phyloP scores from a whole-genome alignment of 2,329 filamentous ascomycete species.

The Colletotrichum falcatum region DNA sequence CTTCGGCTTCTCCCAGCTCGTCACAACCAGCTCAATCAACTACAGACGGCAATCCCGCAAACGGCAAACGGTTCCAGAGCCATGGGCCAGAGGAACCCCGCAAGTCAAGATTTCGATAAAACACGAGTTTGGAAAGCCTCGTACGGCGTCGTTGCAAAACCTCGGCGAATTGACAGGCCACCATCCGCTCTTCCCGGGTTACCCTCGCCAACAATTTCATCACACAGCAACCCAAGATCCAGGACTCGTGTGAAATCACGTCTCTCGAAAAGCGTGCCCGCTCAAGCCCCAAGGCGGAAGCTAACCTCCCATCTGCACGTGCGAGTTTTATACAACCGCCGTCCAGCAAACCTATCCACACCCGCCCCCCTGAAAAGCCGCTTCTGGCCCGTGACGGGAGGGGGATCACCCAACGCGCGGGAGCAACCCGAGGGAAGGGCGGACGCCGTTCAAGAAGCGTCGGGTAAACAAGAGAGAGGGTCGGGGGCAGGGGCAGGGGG shows the following conservation, averaged over 20 bases:
- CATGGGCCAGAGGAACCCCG: background rate
- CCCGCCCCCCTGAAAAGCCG: background rate
- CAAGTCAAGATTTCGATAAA: background rate
- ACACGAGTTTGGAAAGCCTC: background rate
- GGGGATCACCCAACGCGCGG: no score
- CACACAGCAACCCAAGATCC: background rate
- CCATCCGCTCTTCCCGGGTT: background rate
- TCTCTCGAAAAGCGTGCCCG: background rate
- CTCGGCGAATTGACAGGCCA: background rate
- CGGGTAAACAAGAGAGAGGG: background rate
- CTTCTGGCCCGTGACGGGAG: background rate
- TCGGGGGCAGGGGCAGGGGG: background rate
- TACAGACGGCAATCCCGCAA: no score
- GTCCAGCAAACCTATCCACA: background rate
- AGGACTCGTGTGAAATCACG: background rate
- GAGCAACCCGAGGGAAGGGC: background rate
- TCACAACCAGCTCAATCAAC: background rate
- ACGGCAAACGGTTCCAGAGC: no score
- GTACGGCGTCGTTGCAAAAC: background rate
- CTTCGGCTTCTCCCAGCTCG: background rate
- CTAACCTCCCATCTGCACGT: background rate
- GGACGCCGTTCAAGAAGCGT: background rate
- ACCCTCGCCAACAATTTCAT: background rate
- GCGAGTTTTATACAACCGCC: background rate
- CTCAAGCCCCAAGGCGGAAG: background rate